Base-by-base conservation (phyloP, 306 rosid species). In the Astragalus membranaceus region DNA sequence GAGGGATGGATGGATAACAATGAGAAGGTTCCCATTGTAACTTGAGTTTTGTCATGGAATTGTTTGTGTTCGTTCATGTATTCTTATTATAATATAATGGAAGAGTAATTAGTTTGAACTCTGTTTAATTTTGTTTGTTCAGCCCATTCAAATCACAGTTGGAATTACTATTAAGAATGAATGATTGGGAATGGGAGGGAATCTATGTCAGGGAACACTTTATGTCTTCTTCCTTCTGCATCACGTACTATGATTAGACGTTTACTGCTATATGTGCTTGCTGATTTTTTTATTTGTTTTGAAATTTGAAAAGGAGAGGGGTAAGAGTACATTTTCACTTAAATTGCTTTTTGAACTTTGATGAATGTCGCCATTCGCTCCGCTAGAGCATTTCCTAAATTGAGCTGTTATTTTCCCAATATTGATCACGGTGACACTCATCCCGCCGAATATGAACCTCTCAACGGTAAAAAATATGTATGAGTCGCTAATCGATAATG, bases 131-230 rank as follows among this genome's bases (percentile, higher is more conserved):
- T 26, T 26, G 30, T 26, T 26, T 26, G 30, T 26, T 15, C 14
- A 35, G 7, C 37, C 32, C 2, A 59, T 52, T 62, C 17, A 67
- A 50, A 17, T 67, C 30, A 1, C 30, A 26, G 30, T 26, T 8
- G 0, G 1, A 54, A 26, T 20, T 39, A n/a, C n/a, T n/a, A n/a
- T 78, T 54, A 57, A 75, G 36, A 61, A 63, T 42, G 52, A 74
- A 79, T 75, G 76, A 83, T 75, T 71, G 76, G 59, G 51, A 63
- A 58, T 29, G 10, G 10, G 62, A 4, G 46, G 44, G 69, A 79
- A 60, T 43, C 67, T 67, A 35, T 60, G 72, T 51, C 55, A 67
- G 49, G 29, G 32, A 37, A n/a, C 61, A 35, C 73, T 62, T 16
- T 35, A 17, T 9, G n/a, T 61, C 39, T 20, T 64, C 26, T 20